Percentiles rank a stretch among this genome's conserved stretches.
Evolutionary conservation across 768 basidiomycete genomes (phyloP).

Genomic region (Tricholoma hemisulphureum): DNA sequence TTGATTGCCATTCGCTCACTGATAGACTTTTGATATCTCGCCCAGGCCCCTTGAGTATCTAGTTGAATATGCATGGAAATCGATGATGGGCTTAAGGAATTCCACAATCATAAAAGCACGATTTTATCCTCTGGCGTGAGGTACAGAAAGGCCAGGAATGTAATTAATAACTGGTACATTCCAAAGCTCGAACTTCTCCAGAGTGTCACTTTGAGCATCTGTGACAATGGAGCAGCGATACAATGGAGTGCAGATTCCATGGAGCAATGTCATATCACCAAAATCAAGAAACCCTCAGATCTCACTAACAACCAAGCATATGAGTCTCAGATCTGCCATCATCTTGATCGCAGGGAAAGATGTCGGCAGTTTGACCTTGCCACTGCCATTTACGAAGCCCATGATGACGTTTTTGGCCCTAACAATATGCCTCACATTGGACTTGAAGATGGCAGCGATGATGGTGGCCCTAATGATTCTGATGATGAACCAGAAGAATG

Average conservation of each 20-base stretch:
- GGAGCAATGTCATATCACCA: slow-evolving; percentile 6
- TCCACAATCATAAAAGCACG: too few species aligned
- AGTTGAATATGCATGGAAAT: too few species aligned
- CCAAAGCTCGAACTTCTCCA: slow-evolving; percentile 9
- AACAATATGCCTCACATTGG: not conserved
- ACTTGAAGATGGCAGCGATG: not conserved
- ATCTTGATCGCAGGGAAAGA: slow-evolving; percentile 9
- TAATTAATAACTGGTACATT: slow-evolving; percentile 22
- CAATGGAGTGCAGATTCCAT: slow-evolving; percentile 7
- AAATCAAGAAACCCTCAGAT: slow-evolving; percentile 7
- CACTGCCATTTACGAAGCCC: slow-evolving; percentile 3
- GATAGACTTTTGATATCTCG: slow-evolving; percentile 10
- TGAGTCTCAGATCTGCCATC: slow-evolving; percentile 7
- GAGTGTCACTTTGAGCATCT: not conserved
- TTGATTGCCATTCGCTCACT: slow-evolving; percentile 7
- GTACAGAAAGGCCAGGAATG: not conserved
- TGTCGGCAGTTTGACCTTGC: not conserved
- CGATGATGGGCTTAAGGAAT: too few species aligned
- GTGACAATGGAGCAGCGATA: not conserved
- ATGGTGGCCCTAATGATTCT: not conserved
- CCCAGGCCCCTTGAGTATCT: not conserved
- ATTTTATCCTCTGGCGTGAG: too few species aligned
- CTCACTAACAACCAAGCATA: slow-evolving; percentile 6
- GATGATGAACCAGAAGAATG: not conserved
- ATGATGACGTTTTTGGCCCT: not conserved